Percentiles rank a stretch among this genome's conserved stretches.
phyloP scores from a whole-genome alignment of 192 early-diverging fungal species.

The Rhizophagus sp. region DNA sequence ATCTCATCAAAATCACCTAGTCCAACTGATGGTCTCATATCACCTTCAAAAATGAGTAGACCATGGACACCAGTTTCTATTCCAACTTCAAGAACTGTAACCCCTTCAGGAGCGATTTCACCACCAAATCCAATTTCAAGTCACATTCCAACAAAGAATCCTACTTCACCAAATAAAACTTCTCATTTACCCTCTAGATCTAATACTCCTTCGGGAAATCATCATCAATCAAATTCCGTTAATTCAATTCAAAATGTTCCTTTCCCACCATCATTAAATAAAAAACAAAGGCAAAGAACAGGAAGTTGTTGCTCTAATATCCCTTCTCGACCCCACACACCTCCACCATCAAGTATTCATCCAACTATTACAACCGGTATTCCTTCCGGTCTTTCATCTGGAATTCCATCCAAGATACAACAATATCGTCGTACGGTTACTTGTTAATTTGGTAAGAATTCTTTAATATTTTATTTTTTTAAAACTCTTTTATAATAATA shows the following conservation, averaged over 20 bases:
- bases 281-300: neutral
- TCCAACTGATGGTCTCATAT: neutral
- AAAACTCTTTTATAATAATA: no score
- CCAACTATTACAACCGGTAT: neutral
- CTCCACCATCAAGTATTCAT: neutral
- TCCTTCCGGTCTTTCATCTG: neutral
- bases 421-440: neutral
- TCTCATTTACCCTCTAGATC: neutral
- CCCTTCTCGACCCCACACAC: neutral
- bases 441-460: neutral
- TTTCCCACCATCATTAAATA: neutral
- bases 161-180: neutral
- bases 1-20: neutral
- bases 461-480: neutral
- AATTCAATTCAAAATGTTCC: neutral
- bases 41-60: neutral
- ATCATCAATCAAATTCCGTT: neutral
- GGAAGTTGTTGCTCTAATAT: neutral
- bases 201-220: neutral
- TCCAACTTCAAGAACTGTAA: neutral
- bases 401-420: neutral
- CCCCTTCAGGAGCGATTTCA: neutral
- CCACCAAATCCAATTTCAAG: neutral
- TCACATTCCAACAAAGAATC: neutral
- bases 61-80: neutral